These are phyloP conservation scores for Plasmodium berghei DNA, from an alignment of 169 alveolate genomes.

Conservation along the genomic window DNA sequence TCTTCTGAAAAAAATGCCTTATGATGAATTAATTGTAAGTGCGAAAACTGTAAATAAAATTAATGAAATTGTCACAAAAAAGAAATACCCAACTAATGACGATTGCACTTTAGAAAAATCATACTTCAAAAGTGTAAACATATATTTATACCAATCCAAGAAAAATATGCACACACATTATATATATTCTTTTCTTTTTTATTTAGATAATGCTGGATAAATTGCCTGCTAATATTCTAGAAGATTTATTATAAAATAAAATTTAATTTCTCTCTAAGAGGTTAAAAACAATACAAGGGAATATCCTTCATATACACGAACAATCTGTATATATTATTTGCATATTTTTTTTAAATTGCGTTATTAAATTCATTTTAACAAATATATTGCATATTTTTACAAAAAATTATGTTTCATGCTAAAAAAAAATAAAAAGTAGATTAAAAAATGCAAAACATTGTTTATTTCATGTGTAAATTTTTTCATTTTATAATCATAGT, in stretches of 20 bases:
- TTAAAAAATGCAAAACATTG: too few species aligned
- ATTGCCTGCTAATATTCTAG: constrained; percentile 19
- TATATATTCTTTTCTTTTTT: neutral
- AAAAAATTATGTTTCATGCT: too few species aligned
- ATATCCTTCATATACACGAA: too few species aligned
- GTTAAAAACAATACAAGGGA: too few species aligned
- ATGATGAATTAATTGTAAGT: constrained; percentile 66
- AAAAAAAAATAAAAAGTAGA: too few species aligned
- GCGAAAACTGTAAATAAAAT: neutral
- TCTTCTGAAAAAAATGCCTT: constrained; percentile 31
- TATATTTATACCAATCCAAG: neutral
- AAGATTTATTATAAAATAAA: constrained; percentile 13
- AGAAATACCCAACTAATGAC: neutral
- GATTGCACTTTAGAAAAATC: too few species aligned
- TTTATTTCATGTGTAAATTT: too few species aligned
- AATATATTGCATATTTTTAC: too few species aligned
- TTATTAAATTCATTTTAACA: too few species aligned
- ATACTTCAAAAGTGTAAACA: neutral
- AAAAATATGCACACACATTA: neutral
- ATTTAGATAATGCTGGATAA: constrained; percentile 24
- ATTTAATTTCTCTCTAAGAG: neutral
- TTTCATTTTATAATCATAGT: too few species aligned
- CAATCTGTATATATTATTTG: neutral
- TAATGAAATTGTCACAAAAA: neutral
- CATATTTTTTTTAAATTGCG: neutral